Base-by-base conservation (phyloP, 2,329 filamentous ascomycete species). In the Claviceps humidiphila region DNA sequence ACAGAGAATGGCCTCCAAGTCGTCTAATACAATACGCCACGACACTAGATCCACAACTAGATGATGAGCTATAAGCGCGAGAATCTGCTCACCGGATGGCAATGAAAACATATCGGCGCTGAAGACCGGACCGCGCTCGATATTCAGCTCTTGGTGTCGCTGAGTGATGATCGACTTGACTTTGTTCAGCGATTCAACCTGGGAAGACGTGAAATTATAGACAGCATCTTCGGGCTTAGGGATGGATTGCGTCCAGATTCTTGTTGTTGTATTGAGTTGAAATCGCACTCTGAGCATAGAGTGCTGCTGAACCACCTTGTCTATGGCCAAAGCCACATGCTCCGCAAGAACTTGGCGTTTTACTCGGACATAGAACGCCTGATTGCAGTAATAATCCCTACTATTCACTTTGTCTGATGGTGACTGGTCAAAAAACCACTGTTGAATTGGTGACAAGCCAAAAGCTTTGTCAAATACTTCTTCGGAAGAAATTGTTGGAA, bases 1-100 rank as follows among this genome's bases (percentile, higher is more conserved):
- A 7, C 64, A 58, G 5, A 74, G 57, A 0, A 69, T 53, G 4
- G 63, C 61, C 52, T 74, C 71, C 0, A 75, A 59, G 48, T 75
- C 71, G 37, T 70, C 66, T 0, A 74, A 58, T 2, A 75, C 60
- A 5, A 71, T 63, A 5, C 69, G 62, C 73, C 73, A 75, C 0
- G 71, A 71, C 1, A 74, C 69, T 3, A 74, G 57, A 48, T 74
- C 72, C 14, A 74, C 64, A 3, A 69, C 63, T 0, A 70, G 58
- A 53, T 71, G 68, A n/a, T 70, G 68, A 4, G 61, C 64, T 6
- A 63, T 58, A 6, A 71, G 47, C 4, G 63, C 68, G 0, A 68
- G 44, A 1, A 58, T 44, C 34, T 66, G 64, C 16, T 57, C 37
- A 3, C 52, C 52, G 1, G 53, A 24, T 17, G 13, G 26, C 7